Base-by-base conservation (phyloP, 2,329 filamentous ascomycete species). In the Venturia oleaginea region DNA sequence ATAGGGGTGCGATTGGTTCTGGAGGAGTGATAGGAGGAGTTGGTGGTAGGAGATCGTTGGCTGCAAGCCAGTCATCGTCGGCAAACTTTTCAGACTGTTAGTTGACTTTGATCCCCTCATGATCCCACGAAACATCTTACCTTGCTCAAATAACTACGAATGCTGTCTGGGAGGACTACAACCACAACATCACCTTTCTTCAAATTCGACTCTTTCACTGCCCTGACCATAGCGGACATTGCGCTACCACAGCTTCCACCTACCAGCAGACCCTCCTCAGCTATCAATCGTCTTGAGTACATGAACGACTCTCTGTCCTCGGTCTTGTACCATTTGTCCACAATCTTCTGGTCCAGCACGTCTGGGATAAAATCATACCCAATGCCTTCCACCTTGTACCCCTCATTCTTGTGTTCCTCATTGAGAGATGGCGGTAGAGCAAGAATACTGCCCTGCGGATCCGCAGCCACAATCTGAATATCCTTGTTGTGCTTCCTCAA, bases 251-350 rank as follows among this genome's bases (percentile, higher is more conserved):
- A 95, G 74, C 91, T 96, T 54, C 94, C 94, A 70, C 94, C 94
- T 24, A 96, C 92, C 10, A 99, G 83, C 17, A 99, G 83, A 61
- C 94, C 94, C 77, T 99, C 94, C 75, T 99, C 94, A 19, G 91
- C 84, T 70, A 99, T 99, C 63, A 99, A 79, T 54, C 92, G 83
- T 62, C 95, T 84, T n/a, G 94, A 91, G 72, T 91, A 92, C 74
- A 86, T 83, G 78, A 99, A 99, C 2, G 92, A 92, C 74, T 96
- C 90, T 67, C 85, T 84, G 73, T 99, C 94, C 67, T 93, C 90
- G 3, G 94, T 99, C 85, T 99, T 99, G 81, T 97, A 97, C 94
- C 94, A 99, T 73, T 88, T 89, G 76, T 97, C 90, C 37, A 99
- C 90, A 5, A 84, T 75, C 34, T 86, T 77, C 72, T 88, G 91